phyloP scores from a whole-genome alignment of 345 rosid species.

The Leavenworthia alabamica region DNA sequence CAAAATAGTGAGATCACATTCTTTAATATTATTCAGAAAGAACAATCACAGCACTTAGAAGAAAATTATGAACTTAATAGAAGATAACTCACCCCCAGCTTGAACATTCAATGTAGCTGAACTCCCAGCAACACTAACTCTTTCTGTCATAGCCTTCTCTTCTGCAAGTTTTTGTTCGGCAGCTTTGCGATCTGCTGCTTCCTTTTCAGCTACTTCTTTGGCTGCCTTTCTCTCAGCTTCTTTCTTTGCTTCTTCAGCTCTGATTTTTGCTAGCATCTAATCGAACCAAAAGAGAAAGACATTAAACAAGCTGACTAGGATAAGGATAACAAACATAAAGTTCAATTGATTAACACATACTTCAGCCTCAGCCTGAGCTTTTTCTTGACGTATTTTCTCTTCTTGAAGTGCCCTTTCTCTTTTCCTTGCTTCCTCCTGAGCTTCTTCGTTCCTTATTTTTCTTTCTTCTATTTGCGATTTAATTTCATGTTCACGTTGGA shows the following conservation, averaged over 20 bases:
- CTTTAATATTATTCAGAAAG: constrained; percentile 8
- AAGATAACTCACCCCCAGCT: constrained; percentile 33
- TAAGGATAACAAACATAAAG: background rate
- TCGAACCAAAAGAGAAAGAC: background rate
- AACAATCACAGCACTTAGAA: background rate
- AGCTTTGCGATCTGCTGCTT: constrained; percentile 38
- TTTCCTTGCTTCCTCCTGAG: constrained; percentile 79
- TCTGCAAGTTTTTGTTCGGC: constrained; percentile 27
- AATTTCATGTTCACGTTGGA: constrained; percentile 74
- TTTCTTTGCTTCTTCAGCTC: constrained; percentile 71
- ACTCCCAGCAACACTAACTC: constrained; percentile 23
- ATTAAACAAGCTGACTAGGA: background rate
- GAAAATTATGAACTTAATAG: background rate
- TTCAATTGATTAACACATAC: constrained; percentile 34
- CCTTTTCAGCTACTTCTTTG: constrained; percentile 54
- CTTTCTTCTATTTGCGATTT: constrained; percentile 90
- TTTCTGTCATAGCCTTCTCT: constrained; percentile 19
- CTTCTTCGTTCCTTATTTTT: constrained; percentile 76
- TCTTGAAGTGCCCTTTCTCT: constrained; percentile 73
- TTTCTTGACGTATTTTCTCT: constrained; percentile 74
- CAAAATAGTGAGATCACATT: constrained; percentile 3
- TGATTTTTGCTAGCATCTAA: constrained; percentile 50
- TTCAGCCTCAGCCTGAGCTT: constrained; percentile 83
- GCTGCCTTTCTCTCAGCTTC: constrained; percentile 68
- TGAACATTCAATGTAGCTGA: constrained; percentile 32